Evolutionary conservation across 2,329 filamentous ascomycete species (phyloP), one percentile per base, ranked within the genome.

Genomic region (Bertia moriformis): DNA sequence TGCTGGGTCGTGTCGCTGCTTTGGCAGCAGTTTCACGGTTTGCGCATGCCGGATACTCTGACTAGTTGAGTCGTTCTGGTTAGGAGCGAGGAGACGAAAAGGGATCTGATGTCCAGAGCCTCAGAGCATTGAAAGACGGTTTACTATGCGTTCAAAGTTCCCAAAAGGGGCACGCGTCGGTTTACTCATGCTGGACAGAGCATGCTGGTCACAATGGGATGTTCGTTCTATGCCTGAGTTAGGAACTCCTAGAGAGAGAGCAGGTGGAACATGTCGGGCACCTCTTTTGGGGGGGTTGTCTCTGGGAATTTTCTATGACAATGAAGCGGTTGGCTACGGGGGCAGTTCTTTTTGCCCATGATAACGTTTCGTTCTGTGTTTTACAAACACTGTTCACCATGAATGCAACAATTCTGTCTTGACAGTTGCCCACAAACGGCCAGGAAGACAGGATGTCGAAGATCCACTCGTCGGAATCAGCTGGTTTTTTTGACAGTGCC

Each of bases 381-480:
- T 7, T 27, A 10, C 22, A 27, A n/a, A 27, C 7, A 27, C 7
- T 35, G 10, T 10, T 10, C 32, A 17, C 15, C 32, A 10, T 12
- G 32, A 35, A 35, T 15, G 15, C 32, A 35, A 35, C 32, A 12
- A 17, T 35, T 17, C 12, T 14, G n/a, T 35, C 24, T n/a, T 29
- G 10, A n/a, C 10, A 29, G 10, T 10, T n/a, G 24, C 24, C 24
- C 17, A 35, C 32, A 35, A 10, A 35, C 32, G 17, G 17, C 7
- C 32, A 35, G 7, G 32, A 17, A 12, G 10, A 7, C 32, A 17
- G 32, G 7, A 35, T 7, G 10, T 35, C 32, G 15, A 15, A 35
- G 17, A 17, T 35, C 32, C 32, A 35, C 32, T 35, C 32, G 32
- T 17, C 32, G 32, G 32, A 35, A 35, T 35, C 32, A 35, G 12